Evolutionary conservation across 2,329 filamentous ascomycete genomes (phyloP), one percentile per base, ranked within the genome.

Genomic region (Annulohypoxylon truncatum): DNA sequence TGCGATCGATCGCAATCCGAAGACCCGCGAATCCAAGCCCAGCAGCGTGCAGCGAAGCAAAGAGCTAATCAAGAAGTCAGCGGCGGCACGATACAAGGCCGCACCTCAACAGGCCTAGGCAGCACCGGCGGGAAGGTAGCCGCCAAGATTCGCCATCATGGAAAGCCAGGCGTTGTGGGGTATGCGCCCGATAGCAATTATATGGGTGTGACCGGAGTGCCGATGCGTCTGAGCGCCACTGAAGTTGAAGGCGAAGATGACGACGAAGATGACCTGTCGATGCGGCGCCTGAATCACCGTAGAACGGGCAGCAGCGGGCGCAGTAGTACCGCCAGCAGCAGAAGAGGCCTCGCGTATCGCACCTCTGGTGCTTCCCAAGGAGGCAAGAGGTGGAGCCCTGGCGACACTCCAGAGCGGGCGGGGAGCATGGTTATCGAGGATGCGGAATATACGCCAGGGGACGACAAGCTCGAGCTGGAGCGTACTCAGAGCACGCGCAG

Each of bases 1-100:
- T 97, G 94, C 82, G 96, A 98, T 77, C 91, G 94, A 57, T 88
- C 95, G 8, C 96, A 99, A 78, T 90, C 92, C 67, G 94, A 98
- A 79, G 96, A 99, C 77, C 93, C 95, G 0, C 87, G 93, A 53
- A 82, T 96, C 61, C 82, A 91, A 3, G 94, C 93, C 26, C 91
- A 94, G 74, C 94, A 97, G 78, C 88, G 92, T 62, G 91, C 92
- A 35, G 96, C 94, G 63, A 97, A 96, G 83, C 89, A 92, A 82
- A 87, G 94, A 51, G 96, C 96, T 10, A 90, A 90, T 60, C 89
- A 92, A 73, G 94, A 97, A 80, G 90, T 98, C 6, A 89, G 90
- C 51, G 92, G 90, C 53, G 85, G 89, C 64, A 74, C 77, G 52
- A 71, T 76, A 54, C 79, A 81, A 35, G 84, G 82, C 61, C 85